phyloP scores from a whole-genome alignment of 1,284 basidiomycete genomes.

The Naganishia liquefaciens region DNA sequence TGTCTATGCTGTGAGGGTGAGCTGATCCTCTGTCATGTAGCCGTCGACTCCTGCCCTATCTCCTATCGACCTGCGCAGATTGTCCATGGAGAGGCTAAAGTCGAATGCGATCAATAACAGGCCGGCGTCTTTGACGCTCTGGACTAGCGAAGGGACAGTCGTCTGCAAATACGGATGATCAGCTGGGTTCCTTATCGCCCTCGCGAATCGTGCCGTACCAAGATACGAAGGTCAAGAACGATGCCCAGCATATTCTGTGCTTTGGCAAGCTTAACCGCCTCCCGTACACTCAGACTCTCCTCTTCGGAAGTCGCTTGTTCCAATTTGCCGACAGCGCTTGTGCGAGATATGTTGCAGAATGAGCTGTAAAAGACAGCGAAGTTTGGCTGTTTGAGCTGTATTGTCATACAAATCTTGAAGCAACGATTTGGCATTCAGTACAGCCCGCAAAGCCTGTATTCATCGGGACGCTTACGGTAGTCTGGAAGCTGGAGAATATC shows the following conservation, averaged over 20 bases:
- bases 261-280: slow-evolving; percentile 92
- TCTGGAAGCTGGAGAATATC: slow-evolving; percentile 83
- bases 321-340: slow-evolving; percentile 36
- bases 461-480: slow-evolving; percentile 66
- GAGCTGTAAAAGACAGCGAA: slow-evolving; percentile 93
- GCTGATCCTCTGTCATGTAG: slow-evolving; percentile 51
- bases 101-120: slow-evolving; percentile 80
- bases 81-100: slow-evolving; percentile 56
- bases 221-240: slow-evolving; percentile 81
- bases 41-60: slow-evolving; percentile 52
- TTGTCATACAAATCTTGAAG: slow-evolving; percentile 65
- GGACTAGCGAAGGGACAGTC: slow-evolving; percentile 77
- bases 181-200: background rate
- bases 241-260: slow-evolving; percentile 91
- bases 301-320: slow-evolving; percentile 51
- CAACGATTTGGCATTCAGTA: background rate
- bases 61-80: slow-evolving; percentile 42
- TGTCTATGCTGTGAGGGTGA: slow-evolving; percentile 25
- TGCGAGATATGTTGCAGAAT: slow-evolving; percentile 69
- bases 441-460: too few relatives aligned
- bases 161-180: slow-evolving; percentile 41
- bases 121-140: slow-evolving; percentile 83
- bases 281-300: slow-evolving; percentile 69
- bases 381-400: slow-evolving; percentile 90
- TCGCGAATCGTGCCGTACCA: slow-evolving; percentile 60